A percentile compares a stretch with the other conserved stretches of the same genome.
Conservation (phyloP, 805 yeast species). For the Zygotorulaspora sp. region DNA sequence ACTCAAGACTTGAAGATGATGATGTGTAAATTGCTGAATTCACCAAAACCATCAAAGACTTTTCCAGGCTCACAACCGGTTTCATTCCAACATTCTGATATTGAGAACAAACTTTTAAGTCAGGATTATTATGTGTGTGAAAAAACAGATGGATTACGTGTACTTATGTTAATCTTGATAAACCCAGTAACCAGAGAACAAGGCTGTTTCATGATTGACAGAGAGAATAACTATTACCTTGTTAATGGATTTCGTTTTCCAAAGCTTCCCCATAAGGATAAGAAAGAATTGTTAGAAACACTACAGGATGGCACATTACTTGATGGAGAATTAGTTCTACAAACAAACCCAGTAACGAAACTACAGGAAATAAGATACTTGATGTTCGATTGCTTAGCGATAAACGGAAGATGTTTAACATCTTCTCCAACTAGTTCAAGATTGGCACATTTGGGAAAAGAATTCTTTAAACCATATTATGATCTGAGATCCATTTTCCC, state of each 20-base stretch:
- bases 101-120: constrained; percentile 52
- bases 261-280: constrained; percentile 33
- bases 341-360: constrained; percentile 49
- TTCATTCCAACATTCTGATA: constrained; percentile 73
- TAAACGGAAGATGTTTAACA: constrained; percentile 69
- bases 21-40: constrained; percentile 58
- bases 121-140: constrained; percentile 94
- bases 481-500: constrained; percentile 66
- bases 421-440: constrained; percentile 73
- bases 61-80: constrained; percentile 97
- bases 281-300: constrained; percentile 36
- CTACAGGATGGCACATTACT: constrained; percentile 84
- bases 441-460: constrained; percentile 78
- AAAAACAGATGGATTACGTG: constrained; percentile 89
- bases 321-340: constrained; percentile 90
- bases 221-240: constrained; percentile 82
- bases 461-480: constrained; percentile 77
- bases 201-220: constrained; percentile 80
- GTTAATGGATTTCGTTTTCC: constrained; percentile 88
- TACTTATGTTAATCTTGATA: constrained; percentile 61
- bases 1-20: constrained; percentile 61
- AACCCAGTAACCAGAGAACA: constrained; percentile 73
- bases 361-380: constrained; percentile 69
- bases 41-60: constrained; percentile 43
- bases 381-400: constrained; percentile 86